Evolutionary conservation across 1,284 basidiomycete genomes (phyloP), one percentile per base, ranked within the genome.

Genomic region (Ustilago lituana): DNA sequence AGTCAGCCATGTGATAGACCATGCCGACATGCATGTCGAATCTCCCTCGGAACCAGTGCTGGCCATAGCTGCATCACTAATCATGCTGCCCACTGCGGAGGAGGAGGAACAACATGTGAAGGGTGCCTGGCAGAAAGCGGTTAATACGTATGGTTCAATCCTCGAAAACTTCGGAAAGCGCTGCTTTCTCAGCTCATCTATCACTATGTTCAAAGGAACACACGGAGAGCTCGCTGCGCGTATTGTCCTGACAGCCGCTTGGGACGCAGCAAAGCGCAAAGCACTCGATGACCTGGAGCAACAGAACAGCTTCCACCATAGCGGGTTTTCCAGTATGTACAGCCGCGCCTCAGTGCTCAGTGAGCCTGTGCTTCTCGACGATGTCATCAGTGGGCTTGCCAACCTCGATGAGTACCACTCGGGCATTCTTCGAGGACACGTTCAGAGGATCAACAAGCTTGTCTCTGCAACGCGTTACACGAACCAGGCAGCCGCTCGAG

Each of bases 41-140:
- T 44, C 58, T 2, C 52, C 43, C 17, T 56, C 52, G 0, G 60
- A 62, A 15, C 60, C 60, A 1, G 44, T 43, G 2, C 47, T 62
- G 12, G 60, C 60, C 12, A 31, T 62, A 17, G 60, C 60, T 8
- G 60, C 60, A 0, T 32, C 33, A 17, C 26, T 33, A 5, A 10
- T 47, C 43, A 53, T 61, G 58, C 37, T 51, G 31, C 11, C 12
- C 15, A 29, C 15, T 9, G n/a, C 6, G 15, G 11, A 10, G 6
- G 14, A 35, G 23, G 38, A 17, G 17, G 19, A 19, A 6, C 23
- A 11, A 9, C 9, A 19, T 26, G 11, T 2, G n/a, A 10, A 20
- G 7, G 10, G 7, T 7, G 12, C 6, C 27, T 29, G 31, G 31
- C 11, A 19, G 22, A 5, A 5, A 22, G 35, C 10, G 3, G n/a